Conservation (phyloP, 768 basidiomycete genomes). For the Dacryopinax primogenitus region DNA sequence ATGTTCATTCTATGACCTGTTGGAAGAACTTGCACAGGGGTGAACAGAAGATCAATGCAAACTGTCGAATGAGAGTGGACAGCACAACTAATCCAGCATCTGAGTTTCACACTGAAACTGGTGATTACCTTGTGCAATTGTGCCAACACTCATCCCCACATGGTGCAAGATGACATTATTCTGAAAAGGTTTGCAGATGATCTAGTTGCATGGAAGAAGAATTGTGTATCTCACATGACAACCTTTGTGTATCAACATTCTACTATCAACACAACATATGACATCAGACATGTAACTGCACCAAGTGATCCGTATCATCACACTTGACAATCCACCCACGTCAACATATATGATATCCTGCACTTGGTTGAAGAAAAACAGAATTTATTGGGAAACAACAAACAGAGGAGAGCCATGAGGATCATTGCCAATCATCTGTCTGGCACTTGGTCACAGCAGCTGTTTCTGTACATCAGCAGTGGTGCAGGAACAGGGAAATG, state of each 20-base stretch:
- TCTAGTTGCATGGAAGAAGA: too few species aligned
- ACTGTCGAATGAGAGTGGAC: conserved; percentile 22
- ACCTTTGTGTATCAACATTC: too few species aligned
- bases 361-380: too few species aligned
- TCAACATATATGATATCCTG: too few species aligned
- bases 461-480: neutral
- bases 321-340: too few species aligned
- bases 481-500: neutral
- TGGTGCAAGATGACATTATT: too few species aligned
- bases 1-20: conserved; percentile 27
- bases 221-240: too few species aligned
- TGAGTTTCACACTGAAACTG: conserved; percentile 21
- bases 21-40: conserved; percentile 29
- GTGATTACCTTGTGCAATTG: conserved; percentile 22
- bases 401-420: neutral
- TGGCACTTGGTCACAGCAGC: neutral
- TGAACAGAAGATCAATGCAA: conserved; percentile 23
- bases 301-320: too few species aligned
- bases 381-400: neutral
- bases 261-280: too few species aligned
- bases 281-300: too few species aligned
- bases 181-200: too few species aligned
- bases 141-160: too few species aligned
- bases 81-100: conserved; percentile 1
- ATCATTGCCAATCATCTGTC: neutral